Conservation (phyloP, 805 yeast species). For the Myxozyma lipomycoides region DNA sequence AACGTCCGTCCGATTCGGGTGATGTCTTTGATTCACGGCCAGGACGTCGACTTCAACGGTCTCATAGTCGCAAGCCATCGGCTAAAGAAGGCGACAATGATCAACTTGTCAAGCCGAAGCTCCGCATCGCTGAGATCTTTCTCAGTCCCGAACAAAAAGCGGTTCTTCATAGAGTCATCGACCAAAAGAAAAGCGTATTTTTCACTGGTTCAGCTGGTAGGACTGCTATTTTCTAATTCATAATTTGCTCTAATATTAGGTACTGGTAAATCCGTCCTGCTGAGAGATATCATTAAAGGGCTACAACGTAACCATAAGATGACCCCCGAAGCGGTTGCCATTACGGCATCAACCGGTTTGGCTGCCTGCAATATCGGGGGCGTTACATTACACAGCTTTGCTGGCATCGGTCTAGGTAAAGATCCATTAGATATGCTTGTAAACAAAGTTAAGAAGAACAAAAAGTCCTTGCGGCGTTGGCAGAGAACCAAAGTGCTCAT, state of each 20-base stretch:
- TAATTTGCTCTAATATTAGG: conserved; percentile 4
- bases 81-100: conserved; percentile 1
- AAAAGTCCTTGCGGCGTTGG: conserved; percentile 56
- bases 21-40: neutral
- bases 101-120: neutral
- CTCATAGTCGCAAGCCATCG: neutral
- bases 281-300: conserved; percentile 60
- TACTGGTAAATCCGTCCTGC: conserved; percentile 91
- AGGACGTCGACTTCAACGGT: conserved; percentile 6
- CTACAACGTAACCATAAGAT: conserved; percentile 45
- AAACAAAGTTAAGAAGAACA: conserved; percentile 47
- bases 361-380: conserved; percentile 97
- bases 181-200: conserved; percentile 62
- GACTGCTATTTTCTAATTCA: neutral
- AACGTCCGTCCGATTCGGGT: too few relatives aligned
- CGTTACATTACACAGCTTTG: conserved; percentile 74
- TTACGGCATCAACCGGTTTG: conserved; percentile 93
- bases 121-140: conserved; percentile 27
- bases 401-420: conserved; percentile 79
- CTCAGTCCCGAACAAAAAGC: conserved; percentile 48
- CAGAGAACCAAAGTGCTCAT: conserved; percentile 61
- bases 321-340: conserved; percentile 56
- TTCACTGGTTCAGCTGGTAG: conserved; percentile 95
- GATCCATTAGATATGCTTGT: conserved; percentile 48
- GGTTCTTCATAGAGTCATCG: conserved; percentile 59